Base-by-base conservation (phyloP, 257 asterid species). In the Plantago major region DNA sequence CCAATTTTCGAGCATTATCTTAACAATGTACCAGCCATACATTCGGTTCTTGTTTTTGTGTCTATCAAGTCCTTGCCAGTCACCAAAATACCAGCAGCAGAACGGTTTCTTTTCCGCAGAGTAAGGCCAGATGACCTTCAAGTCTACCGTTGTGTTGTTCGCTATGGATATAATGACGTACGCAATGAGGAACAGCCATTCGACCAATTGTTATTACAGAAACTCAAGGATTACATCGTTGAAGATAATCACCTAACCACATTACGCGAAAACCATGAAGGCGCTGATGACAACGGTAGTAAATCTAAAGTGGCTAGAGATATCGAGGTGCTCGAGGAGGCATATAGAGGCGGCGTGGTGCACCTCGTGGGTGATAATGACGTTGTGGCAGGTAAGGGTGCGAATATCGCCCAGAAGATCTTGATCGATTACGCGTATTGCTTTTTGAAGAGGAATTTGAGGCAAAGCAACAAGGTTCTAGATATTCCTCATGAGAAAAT, bases 1-100 rank as follows among this genome's bases (percentile, higher is more conserved):
- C 90, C 86, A 0, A 83, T 85, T 9, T 81, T 85, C 79, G 63
- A 67, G 67, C 94, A 83, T 48, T 85, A 80, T 0, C 77, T 81
- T 2, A 75, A 48, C 2, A 83, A 83, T 7, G 86, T 83, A 0
- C 88, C 85, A 0, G 86, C 76, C 3, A 64, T 86, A 7, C 89
- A 86, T 64, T 73, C 87, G 0, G 76, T 81, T 2, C 64, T 86
- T 2, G 74, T 86, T 11, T 79, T 86, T 3, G 91, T 78, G 0
- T 81, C 89, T 10, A 67, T 86, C 57, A 86, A 83, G 46, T 79
- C 83, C 0, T 65, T 86, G 9, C 84, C 84, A 0, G 74, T 77
- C 10, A 79, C 79, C 55, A 83, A 67, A 70, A 82, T 86, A 3
- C 76, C 83, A 0, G 10, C 57, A 0, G 87, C 73, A 9, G 91